Percentiles rank a stretch among this genome's conserved stretches.
phyloP scores from a whole-genome alignment of 2,329 filamentous ascomycete genomes.

The Clonostachys chloroleuca region DNA sequence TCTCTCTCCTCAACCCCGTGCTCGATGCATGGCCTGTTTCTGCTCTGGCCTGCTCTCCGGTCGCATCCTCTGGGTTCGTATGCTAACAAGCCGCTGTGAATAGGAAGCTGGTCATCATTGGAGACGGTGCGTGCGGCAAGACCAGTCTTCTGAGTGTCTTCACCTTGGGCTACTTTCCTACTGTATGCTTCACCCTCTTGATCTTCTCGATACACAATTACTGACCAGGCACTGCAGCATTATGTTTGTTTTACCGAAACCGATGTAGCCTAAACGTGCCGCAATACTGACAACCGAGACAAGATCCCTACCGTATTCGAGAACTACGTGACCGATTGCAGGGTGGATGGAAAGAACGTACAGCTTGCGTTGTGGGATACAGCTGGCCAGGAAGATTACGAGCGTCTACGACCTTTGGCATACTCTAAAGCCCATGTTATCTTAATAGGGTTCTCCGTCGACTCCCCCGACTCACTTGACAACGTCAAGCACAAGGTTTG shows the following conservation, averaged over 20 bases:
- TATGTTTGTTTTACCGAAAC: constrained; percentile 43
- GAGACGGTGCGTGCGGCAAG: constrained; percentile 96
- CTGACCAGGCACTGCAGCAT: constrained; percentile 35
- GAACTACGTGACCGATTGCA: constrained; percentile 98
- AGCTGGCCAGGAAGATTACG: constrained; percentile 98
- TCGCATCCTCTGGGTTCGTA: background rate
- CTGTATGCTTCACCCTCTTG: constrained; percentile 55
- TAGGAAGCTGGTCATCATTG: constrained; percentile 96
- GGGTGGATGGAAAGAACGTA: constrained; percentile 97
- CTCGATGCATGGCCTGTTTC: background rate
- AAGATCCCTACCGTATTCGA: constrained; percentile 97
- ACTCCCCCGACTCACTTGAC: constrained; percentile 91
- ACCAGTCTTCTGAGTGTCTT: constrained; percentile 97
- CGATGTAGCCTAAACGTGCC: constrained; percentile 1
- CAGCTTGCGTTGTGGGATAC: constrained; percentile 99
- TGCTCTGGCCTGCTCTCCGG: background rate
- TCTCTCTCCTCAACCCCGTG: background rate
- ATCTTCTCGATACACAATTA: background rate
- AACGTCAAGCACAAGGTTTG: constrained; percentile 95
- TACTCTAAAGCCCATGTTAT: constrained; percentile 98
- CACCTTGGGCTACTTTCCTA: constrained; percentile 95
- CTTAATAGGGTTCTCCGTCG: constrained; percentile 90
- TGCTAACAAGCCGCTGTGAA: background rate
- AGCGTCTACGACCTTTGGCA: constrained; percentile 86
- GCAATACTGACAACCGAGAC: constrained; percentile 9